These are phyloP conservation scores for Vigna nakashimae DNA, from an alignment of 306 rosid genomes.

Conservation along the genomic window DNA sequence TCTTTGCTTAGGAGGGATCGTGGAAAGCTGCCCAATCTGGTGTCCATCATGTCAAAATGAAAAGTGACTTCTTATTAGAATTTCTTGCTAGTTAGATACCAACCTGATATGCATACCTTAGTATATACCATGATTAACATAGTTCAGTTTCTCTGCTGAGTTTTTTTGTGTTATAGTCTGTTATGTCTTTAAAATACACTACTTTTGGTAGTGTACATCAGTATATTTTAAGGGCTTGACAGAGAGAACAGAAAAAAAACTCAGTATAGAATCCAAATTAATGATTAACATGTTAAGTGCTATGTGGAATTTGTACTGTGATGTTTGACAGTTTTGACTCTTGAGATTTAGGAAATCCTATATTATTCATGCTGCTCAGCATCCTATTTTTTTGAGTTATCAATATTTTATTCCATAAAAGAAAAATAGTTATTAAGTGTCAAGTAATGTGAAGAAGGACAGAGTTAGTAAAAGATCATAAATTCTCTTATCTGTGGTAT, in stretches of 20 bases:
- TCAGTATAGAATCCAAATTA: too few species aligned
- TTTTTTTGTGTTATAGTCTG: too few species aligned
- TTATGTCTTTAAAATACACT: too few species aligned
- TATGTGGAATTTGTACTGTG: conserved; percentile 8
- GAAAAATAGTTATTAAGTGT: not conserved
- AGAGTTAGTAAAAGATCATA: not conserved
- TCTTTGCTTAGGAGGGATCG: conserved; percentile 92
- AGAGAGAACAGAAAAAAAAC: too few species aligned
- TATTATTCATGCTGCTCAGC: not conserved
- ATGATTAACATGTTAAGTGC: not conserved
- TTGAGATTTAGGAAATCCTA: not conserved
- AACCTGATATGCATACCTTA: conserved; percentile 9
- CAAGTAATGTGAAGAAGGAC: not conserved
- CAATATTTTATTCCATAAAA: not conserved
- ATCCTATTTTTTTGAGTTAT: not conserved
- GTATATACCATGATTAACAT: not conserved
- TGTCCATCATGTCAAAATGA: conserved; percentile 35
- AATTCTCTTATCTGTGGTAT: not conserved
- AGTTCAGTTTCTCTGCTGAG: too few species aligned
- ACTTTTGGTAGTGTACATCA: too few species aligned
- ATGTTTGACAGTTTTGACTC: not conserved
- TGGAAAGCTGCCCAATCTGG: conserved; percentile 95
- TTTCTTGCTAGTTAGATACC: conserved; percentile 14
- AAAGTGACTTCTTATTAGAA: conserved; percentile 14
- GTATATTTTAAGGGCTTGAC: too few species aligned